Base-by-base conservation (phyloP, 2,329 filamentous ascomycete species). In the Neurospora crassa region DNA sequence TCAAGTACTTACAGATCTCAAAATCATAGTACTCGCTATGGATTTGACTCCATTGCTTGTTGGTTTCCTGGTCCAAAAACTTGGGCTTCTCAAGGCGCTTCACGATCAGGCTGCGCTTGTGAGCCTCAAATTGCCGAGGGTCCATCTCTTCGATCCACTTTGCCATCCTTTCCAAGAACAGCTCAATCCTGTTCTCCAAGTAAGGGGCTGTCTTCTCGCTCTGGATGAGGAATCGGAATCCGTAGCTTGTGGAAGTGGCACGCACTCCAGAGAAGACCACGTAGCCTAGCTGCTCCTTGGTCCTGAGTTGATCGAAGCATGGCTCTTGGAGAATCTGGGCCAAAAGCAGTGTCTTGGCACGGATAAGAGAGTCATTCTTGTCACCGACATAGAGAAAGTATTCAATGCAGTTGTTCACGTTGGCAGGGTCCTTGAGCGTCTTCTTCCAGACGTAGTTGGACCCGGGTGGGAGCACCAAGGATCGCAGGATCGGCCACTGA, bases 201-300 rank as follows among this genome's bases (percentile, higher is more conserved):
- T 96, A 98, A 59, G 90, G 86, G 0, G 92, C 91, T 2, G 91
- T 89, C 78, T 91, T 91, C 81, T 99, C 95, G 78, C 93, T 97
- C 83, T 99, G 96, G 40, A 99, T 93, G 73, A 98, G 88, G 74
- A 99, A 91, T 6, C 94, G 88, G 81, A 96, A 96, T 0, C 92
- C 93, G 76, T 93, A 91, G 0, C 91, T 95, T 0, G 92, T 94
- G n/a, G 89, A 83, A 70, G 91, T 89, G 69, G 87, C 87, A 47
- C 91, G 86, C 12, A 89, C 85, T 40, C 93, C 92, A 68, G 92
- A 95, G 81, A 95, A 97, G 0, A 99, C 95, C 70, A 99, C 92
- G 76, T 99, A 99, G 14, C 96, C 96, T 7, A 99, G 90, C 81
- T 99, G 95, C 80, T 99, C 95, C 81, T 98, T 97, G 63, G 96